Base-by-base conservation (phyloP, 495 filamentous ascomycete species). In the Paragyromitra xinjiangensis region DNA sequence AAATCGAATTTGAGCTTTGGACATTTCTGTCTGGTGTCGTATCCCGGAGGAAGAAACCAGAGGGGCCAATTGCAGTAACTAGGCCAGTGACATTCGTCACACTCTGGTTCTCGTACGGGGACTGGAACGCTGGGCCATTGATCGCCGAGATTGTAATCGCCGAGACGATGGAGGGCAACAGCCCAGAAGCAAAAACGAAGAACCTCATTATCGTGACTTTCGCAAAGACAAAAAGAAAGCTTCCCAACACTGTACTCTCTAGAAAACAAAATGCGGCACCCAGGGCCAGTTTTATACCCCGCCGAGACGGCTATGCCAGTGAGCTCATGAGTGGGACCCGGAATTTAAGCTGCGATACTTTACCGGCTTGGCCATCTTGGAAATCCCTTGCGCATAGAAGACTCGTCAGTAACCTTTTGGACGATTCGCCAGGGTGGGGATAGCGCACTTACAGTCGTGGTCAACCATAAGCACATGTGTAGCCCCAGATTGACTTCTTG, bases 81-180 rank as follows among this genome's bases (percentile, higher is more conserved):
- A 91, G 80, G 5, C 90, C 90, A 7, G 86, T 85, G 48, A 91
- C 84, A 50, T 86, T 84, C 9, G 84, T 86, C 51, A 91, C 87
- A 0, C 73, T 82, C 75, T 88, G 68, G 9, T 86, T 86, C 4
- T 83, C 84, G 80, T 86, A 86, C 0, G 88, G 85, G 24, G 90
- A 91, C 45, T 89, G 78, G 83, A 85, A 91, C n/a, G 81, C 85
- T 64, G 87, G 84, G 71, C 89, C 89, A 77, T 89, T 90, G 84
- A 91, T 91, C 71, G 88, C 86, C 48, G 84, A 84, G 78, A 91
- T 89, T 56, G 87, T 87, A 40, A 89, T 68, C 48, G 87, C 88
- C 22, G 81, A 83, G 45, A 73, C 80, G 26, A 78, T 40, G 29
- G 64, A 39, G 62, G 79, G 58, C 51, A 77, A 9, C 16, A 81